Evolutionary conservation across 371 early-diverging fungal genomes (phyloP), one percentile per base, ranked within the genome.

Genomic region (Mycotypha africana): DNA sequence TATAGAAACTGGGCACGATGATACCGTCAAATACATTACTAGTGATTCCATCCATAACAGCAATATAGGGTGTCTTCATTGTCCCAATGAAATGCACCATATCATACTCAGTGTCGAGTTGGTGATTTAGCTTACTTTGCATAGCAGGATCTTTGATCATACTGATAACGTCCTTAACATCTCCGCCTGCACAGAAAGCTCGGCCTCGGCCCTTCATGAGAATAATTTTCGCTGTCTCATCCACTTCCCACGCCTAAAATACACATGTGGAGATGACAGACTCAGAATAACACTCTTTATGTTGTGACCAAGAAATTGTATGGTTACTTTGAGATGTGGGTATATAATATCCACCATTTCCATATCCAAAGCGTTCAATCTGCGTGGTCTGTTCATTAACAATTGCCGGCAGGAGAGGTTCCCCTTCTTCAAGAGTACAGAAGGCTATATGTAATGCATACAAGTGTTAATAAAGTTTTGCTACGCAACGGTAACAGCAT

Each of bases 101-200:
- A 49, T 70, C 66, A 65, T 94, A 95, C 60, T 95, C 95, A 42
- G 83, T 79, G n/a, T 47, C 45, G 16, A 58, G 32, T 35, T 52
- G 53, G 19, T 43, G 37, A 12, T 34, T 24, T 4, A 55, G 21
- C 12, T 31, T 25, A 7, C 30, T 24, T n/a, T 28, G 33, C 15
- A 38, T 25, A 11, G 15, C 14, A 8, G 49, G 45, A 36, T 38
- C 39, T 34, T 38, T 44, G 2, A 22, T 12, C n/a, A 21, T 38
- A 11, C 30, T 24, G n/a, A 43, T 20, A 14, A 56, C 46, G 31
- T 40, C 52, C 62, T 88, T 89, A 9, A 98, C 91, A 68, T 98
- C 97, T 10, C 97, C 98, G 19, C 98, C 97, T 17, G 96, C 92
- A 67, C 98, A 96, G 60, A 95, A 94, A 9, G 92, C 94, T 45